These are phyloP conservation scores for Lentithecium fluviatile DNA, from an alignment of 495 filamentous ascomycete species.

Conservation along the genomic window DNA sequence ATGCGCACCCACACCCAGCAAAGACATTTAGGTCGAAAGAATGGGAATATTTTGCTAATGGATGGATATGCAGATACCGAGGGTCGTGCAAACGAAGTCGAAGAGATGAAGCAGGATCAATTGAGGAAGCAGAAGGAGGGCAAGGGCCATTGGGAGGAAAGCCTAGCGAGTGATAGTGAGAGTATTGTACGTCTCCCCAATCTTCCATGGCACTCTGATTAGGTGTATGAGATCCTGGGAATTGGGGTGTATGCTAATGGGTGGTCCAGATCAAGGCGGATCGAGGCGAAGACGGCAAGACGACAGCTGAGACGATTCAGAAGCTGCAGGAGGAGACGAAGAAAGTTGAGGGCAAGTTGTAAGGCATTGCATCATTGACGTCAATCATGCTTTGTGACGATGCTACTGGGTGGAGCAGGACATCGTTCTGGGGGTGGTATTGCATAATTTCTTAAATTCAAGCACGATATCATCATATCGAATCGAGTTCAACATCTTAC, in stretches of 20 bases:
- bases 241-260: constrained; percentile 3
- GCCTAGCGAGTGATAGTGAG: constrained; percentile 78
- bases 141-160: constrained; percentile 75
- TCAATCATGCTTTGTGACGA: background rate
- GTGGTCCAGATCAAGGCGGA: constrained; percentile 61
- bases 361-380: background rate
- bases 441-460: too few species aligned
- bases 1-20: background rate
- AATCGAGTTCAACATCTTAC: too few species aligned
- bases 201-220: background rate
- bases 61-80: constrained; percentile 38
- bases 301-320: constrained; percentile 47
- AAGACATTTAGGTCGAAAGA: background rate
- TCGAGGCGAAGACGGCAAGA: constrained; percentile 54
- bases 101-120: constrained; percentile 70
- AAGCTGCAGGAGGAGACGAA: constrained; percentile 56
- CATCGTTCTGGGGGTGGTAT: too few species aligned
- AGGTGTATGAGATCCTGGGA: background rate
- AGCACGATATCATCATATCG: too few species aligned
- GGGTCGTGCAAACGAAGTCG: constrained; percentile 49
- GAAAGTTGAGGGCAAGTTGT: constrained; percentile 25
- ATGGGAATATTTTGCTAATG: background rate
- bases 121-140: constrained; percentile 70
- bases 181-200: constrained; percentile 57
- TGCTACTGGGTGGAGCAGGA: too few species aligned